Base-by-base conservation (phyloP, 371 early-diverging fungal genomes). In the Mucor plumbeus region DNA sequence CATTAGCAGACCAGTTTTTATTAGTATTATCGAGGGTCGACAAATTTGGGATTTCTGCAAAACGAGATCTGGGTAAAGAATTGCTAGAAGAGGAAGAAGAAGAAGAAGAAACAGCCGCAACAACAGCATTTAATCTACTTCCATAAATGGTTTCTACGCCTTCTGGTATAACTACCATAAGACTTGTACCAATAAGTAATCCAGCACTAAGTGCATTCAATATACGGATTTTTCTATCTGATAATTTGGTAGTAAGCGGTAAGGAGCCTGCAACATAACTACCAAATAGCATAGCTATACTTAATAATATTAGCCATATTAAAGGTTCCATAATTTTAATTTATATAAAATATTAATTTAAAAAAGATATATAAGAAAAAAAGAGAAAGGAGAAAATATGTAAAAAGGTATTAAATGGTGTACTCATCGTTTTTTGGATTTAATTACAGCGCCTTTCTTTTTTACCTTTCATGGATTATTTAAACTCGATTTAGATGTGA, bases 171-270 rank as follows among this genome's bases (percentile, higher is more conserved):
- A 97, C 95, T 9, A 97, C 95, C 11, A 92, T 88, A 31, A 97
- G 81, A 5, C 95, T 92, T 0, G 96, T 94, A 8, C 96, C 95
- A 48, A 96, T 90, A 26, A 98, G 85, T 38, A 98, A 84, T 14
- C 98, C 98, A 11, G 91, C 91, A 34, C 96, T 94, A 75, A 96
- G 87, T n/a, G 93, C 90, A n/a, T 95, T 91, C 35, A 95, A 78
- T 43, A 90, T 71, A 36, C 81, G 81, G 57, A 96, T 79, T 39
- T 88, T 86, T 15, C 87, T 73, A 47, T 91, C 90, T 13, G 92
- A 91, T 59, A 96, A 87, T 50, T 87, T 83, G 44, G 95, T 87
- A 7, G 90, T 88, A 10, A 97, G 81, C 6, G 98, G 98, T 31
- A 97, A 82, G 64, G 85, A 88, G 21, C 96, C 97, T 26, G 94